phyloP scores from a whole-genome alignment of 2,329 filamentous ascomycete genomes.

The Verticillium tricorpus region DNA sequence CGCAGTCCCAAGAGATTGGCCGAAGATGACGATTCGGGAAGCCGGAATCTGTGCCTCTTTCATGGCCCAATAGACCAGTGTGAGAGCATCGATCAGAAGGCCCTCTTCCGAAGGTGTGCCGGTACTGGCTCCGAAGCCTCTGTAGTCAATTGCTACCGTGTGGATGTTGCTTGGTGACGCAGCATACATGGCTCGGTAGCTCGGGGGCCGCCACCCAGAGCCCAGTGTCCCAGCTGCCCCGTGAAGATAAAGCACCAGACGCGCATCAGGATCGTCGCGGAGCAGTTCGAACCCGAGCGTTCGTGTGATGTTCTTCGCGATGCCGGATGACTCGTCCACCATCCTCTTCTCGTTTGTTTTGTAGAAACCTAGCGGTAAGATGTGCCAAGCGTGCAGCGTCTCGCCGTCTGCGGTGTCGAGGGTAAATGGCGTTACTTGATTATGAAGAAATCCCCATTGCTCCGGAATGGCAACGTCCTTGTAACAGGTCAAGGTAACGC shows the following conservation, averaged over 20 bases:
- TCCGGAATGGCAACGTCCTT: slow-evolving; percentile 62
- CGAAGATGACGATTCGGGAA: slow-evolving; percentile 52
- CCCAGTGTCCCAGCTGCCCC: slow-evolving; percentile 53
- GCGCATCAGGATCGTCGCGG: slow-evolving; percentile 36
- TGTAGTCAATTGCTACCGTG: slow-evolving; percentile 56
- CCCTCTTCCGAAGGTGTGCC: slow-evolving; percentile 52
- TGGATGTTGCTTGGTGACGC: slow-evolving; percentile 48
- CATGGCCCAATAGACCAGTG: slow-evolving; percentile 49
- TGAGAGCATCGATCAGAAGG: slow-evolving; percentile 47
- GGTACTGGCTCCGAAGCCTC: slow-evolving; percentile 51
- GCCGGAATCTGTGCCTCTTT: slow-evolving; percentile 46
- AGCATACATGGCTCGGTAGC: slow-evolving; percentile 52
- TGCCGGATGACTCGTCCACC: slow-evolving; percentile 31
- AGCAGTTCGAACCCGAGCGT: slow-evolving; percentile 37
- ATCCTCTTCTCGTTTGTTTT: slow-evolving; percentile 49
- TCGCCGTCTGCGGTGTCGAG: slow-evolving; percentile 62
- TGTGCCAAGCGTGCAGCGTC: slow-evolving; percentile 69
- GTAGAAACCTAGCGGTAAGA: slow-evolving; percentile 66
- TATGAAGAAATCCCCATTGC: slow-evolving; percentile 65
- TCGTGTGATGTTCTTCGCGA: slow-evolving; percentile 22
- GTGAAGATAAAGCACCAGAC: slow-evolving; percentile 47
- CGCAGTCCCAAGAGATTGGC: slow-evolving; percentile 55
- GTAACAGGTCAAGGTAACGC: slow-evolving; percentile 49
- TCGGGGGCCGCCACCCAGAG: slow-evolving; percentile 48
- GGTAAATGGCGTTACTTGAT: slow-evolving; percentile 69